These are phyloP conservation scores for Nissolia schottii DNA, from an alignment of 306 rosid species.

Conservation along the genomic window DNA sequence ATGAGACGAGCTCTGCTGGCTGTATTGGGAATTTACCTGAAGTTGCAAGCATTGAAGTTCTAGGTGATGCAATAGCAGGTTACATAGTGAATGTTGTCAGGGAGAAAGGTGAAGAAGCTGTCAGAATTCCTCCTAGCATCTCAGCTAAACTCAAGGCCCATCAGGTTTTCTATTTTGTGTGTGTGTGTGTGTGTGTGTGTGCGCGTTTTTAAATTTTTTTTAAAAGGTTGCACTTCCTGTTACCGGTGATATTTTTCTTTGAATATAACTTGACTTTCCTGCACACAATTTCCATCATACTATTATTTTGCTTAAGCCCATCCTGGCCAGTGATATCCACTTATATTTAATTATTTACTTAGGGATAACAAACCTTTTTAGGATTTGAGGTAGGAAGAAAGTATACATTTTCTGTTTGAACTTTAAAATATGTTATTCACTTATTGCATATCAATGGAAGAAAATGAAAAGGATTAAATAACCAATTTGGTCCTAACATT, in stretches of 20 bases:
- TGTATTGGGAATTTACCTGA: conserved; percentile 69
- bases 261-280: conserved; percentile 5
- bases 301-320: neutral
- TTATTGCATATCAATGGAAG: neutral
- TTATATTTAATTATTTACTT: neutral
- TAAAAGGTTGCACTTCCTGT: neutral
- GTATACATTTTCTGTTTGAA: neutral
- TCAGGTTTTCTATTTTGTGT: conserved; percentile 53
- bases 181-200: too few species aligned
- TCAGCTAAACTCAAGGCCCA: conserved; percentile 84
- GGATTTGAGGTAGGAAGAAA: neutral
- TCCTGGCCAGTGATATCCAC: neutral
- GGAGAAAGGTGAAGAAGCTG: conserved; percentile 92
- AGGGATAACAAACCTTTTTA: neutral
- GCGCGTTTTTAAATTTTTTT: too few species aligned
- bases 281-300: neutral
- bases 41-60: conserved; percentile 68
- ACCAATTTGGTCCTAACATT: too few species aligned
- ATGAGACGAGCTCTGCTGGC: conserved; percentile 46
- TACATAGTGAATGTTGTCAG: conserved; percentile 93
- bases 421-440: neutral
- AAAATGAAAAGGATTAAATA: too few species aligned
- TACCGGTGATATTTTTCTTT: neutral
- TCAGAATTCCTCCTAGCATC: conserved; percentile 87
- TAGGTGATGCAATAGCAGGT: conserved; percentile 73